Evolutionary conservation across 306 rosid species (phyloP).

Genomic region (Hylodesmum podocarpum): DNA sequence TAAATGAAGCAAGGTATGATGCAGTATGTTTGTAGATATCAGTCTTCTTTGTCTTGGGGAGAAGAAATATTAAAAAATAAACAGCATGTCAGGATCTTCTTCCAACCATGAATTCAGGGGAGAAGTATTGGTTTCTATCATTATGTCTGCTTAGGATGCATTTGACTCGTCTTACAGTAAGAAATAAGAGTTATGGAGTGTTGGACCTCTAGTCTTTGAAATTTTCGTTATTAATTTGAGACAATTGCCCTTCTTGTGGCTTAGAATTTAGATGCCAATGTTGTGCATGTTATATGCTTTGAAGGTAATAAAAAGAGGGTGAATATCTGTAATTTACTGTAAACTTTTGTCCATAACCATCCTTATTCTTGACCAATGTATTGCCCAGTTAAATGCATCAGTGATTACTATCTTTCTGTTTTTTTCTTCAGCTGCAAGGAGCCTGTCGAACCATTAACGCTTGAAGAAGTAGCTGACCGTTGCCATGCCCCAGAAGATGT

Average conservation of each 20-base stretch:
- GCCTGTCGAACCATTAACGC: constrained; percentile 42
- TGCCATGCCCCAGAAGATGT: constrained; percentile 78
- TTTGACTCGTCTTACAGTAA: background rate
- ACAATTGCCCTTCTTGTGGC: background rate
- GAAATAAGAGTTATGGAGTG: background rate
- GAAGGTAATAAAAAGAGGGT: background rate
- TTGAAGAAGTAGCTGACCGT: constrained; percentile 44
- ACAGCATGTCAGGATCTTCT: background rate
- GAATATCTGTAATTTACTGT: background rate
- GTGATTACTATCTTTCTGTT: background rate
- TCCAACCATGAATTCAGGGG: background rate
- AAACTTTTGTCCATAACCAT: background rate
- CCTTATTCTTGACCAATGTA: background rate
- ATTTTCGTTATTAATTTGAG: background rate
- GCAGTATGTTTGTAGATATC: constrained; percentile 4
- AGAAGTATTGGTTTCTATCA: background rate
- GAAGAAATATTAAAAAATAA: background rate
- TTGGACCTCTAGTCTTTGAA: background rate
- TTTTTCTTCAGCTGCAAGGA: constrained; percentile 49
- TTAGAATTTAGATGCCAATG: background rate
- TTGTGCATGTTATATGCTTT: background rate
- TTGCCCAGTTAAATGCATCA: background rate
- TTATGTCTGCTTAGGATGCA: background rate
- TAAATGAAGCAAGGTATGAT: constrained; percentile 80
- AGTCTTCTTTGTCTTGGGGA: background rate